Percentiles rank a stretch among this genome's conserved stretches.
phyloP scores from a whole-genome alignment of 352 stramenopile species.

The Poterioochromonas sp. region DNA sequence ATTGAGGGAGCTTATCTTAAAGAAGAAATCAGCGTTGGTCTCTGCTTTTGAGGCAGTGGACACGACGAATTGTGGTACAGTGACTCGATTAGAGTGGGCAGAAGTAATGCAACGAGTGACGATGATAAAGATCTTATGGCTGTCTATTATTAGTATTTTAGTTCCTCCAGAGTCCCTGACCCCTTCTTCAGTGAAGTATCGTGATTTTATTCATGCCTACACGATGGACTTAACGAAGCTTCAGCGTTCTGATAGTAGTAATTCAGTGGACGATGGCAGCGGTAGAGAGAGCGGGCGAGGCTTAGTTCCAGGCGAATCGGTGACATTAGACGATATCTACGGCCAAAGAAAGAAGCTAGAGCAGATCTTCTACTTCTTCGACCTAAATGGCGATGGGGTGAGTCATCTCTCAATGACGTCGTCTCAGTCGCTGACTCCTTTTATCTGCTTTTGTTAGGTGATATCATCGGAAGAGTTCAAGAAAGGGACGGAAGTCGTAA shows the following conservation, averaged over 20 bases:
- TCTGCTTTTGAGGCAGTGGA: constrained; percentile 41
- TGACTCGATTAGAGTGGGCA: constrained; percentile 42
- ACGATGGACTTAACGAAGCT: constrained; percentile 6
- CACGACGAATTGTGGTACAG: constrained; percentile 32
- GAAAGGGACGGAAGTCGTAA: constrained; percentile 32
- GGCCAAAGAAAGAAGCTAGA: constrained; percentile 45
- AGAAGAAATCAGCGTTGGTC: constrained; percentile 42
- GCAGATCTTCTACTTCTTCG: constrained; percentile 48
- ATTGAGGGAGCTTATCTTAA: constrained; percentile 42
- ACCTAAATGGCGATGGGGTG: constrained; percentile 44
- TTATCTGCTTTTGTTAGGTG: too few species aligned
- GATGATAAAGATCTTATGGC: background rate
- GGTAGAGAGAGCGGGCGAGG: too few species aligned
- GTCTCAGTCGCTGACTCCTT: too few species aligned
- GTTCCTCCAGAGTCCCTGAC: constrained; percentile 8
- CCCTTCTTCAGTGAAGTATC: constrained; percentile 10
- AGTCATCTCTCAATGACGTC: background rate
- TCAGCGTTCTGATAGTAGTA: background rate
- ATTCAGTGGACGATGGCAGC: too few species aligned
- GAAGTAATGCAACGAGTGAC: constrained; percentile 43
- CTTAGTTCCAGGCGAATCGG: too few species aligned
- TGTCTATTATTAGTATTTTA: background rate
- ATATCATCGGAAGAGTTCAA: constrained; percentile 47
- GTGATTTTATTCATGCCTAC: constrained; percentile 22
- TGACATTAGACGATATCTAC: constrained; percentile 49